Evolutionary conservation across 192 early-diverging fungal genomes (phyloP), one percentile per base, ranked within the genome.

Genomic region (Entrophospora sp.): DNA sequence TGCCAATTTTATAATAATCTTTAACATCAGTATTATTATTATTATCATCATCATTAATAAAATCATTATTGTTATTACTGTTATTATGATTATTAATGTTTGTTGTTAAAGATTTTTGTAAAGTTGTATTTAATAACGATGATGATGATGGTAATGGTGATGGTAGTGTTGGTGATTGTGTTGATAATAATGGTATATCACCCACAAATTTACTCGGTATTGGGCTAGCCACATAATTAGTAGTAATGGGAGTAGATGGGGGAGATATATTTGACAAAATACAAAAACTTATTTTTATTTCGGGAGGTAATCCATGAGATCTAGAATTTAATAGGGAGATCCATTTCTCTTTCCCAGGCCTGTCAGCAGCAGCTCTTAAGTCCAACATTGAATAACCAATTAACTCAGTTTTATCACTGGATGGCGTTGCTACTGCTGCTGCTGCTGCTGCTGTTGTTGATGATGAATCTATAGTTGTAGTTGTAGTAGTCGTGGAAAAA

Each of bases 381-480:
- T 77, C 72, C 14, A 77, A 61, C 53, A 73, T 73, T 52, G 71
- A 51, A 45, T 77, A 73, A 30, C 75, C 75, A 20, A 77, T 43
- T 7, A 72, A 46, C 35, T 77, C 72, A 49, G 62, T 68, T 56
- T 63, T 67, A 36, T 70, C 66, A 32, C 64, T 67, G n/a, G n/a
- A n/a, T n/a, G n/a, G n/a, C n/a, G n/a, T n/a, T n/a, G n/a, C n/a
- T n/a, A n/a, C n/a, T n/a, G n/a, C n/a, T n/a, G n/a, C n/a, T n/a
- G n/a, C n/a, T n/a, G n/a, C n/a, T n/a, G n/a, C n/a, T n/a, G n/a
- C n/a, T n/a, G n/a, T n/a, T n/a, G n/a, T n/a, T n/a, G n/a, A n/a
- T n/a, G n/a, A n/a, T n/a, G n/a, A n/a, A n/a, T n/a, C n/a, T n/a
- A n/a, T n/a, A n/a, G n/a, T n/a, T n/a, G n/a, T n/a, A n/a, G n/a